phyloP scores from a whole-genome alignment of 2,329 filamentous ascomycete genomes.

The Leptographium procerum region DNA sequence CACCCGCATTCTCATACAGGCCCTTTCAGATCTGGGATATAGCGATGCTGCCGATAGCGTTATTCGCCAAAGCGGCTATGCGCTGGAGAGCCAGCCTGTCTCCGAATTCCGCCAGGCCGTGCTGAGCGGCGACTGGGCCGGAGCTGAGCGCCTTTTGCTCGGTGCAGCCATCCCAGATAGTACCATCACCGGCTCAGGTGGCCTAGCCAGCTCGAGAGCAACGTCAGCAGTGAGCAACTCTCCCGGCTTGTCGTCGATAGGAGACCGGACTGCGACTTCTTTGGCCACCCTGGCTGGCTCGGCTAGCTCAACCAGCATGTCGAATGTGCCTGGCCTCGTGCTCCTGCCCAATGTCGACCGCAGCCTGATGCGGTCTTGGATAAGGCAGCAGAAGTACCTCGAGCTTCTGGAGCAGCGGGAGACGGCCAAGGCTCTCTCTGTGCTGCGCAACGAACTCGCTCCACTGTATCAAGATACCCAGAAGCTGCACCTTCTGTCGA shows the following conservation, averaged over 20 bases:
- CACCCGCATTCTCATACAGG: constrained; percentile 84
- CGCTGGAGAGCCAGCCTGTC: constrained; percentile 76
- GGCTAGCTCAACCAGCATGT: too few species aligned
- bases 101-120: constrained; percentile 77
- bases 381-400: constrained; percentile 89
- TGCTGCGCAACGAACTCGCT: constrained; percentile 80
- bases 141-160: constrained; percentile 73
- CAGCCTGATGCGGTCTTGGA: constrained; percentile 72
- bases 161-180: constrained; percentile 32
- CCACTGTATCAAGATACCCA: constrained; percentile 70
- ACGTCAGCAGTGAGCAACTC: neutral
- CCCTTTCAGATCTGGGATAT: constrained; percentile 81
- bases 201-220: too few species aligned
- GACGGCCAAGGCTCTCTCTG: constrained; percentile 60
- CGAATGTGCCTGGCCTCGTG: constrained; percentile 43
- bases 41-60: constrained; percentile 62
- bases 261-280: neutral
- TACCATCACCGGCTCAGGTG: too few species aligned
- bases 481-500: constrained; percentile 73
- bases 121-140: constrained; percentile 66
- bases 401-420: constrained; percentile 75
- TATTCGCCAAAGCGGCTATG: constrained; percentile 71
- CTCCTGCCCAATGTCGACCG: constrained; percentile 65
- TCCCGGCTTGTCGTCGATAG: neutral
- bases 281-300: neutral